A percentile compares a stretch with the other conserved stretches of the same genome.
Evolutionary conservation across 1,284 basidiomycete species (phyloP).

Genomic region (Inonotus obliquus): DNA sequence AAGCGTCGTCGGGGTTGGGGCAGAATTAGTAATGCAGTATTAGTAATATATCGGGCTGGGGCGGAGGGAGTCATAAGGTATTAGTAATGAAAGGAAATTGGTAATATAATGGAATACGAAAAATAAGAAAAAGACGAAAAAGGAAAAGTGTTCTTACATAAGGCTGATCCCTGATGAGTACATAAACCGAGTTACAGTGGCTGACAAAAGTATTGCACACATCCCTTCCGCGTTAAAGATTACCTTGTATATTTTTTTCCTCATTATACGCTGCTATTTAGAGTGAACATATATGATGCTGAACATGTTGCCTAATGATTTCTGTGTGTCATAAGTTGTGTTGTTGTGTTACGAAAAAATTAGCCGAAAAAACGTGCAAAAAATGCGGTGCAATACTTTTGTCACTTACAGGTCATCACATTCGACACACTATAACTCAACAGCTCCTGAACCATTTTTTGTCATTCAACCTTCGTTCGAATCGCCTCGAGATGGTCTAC

Average conservation of each 20-base stretch:
- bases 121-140: too few species aligned
- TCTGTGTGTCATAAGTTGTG: not conserved
- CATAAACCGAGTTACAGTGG: too few species aligned
- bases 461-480: not conserved
- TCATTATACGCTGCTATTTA: not conserved
- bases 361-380: not conserved
- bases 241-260: too few species aligned
- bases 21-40: too few species aligned
- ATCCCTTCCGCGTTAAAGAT: not conserved
- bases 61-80: too few species aligned
- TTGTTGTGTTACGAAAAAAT: not conserved
- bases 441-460: not conserved
- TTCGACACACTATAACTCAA: not conserved
- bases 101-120: too few species aligned
- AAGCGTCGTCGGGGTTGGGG: too few species aligned
- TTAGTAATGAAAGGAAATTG: too few species aligned
- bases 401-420: not conserved
- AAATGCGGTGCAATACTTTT: not conserved
- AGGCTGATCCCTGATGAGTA: too few species aligned
- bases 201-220: conserved; percentile 5
- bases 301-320: not conserved
- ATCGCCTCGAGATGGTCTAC: conserved; percentile 4
- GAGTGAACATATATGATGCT: not conserved
- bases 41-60: too few species aligned
- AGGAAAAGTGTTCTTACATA: too few species aligned